Conservation (phyloP, 495 filamentous ascomycete genomes). For the Chaetomium fimeti region DNA sequence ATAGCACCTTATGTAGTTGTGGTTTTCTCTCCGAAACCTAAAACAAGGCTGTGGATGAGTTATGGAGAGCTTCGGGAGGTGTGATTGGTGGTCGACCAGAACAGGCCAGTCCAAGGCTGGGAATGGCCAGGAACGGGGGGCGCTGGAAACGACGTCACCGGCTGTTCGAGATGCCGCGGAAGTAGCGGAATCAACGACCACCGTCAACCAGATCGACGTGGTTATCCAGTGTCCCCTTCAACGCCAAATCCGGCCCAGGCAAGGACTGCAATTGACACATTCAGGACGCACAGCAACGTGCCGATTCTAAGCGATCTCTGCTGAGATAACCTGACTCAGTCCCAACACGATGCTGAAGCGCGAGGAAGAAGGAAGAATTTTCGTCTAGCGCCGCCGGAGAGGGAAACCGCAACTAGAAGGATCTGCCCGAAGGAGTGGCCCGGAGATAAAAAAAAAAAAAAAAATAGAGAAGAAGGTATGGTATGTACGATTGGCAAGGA, state of each 20-base stretch:
- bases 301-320: neutral
- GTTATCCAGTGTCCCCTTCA: conserved; percentile 5
- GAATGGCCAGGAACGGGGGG: neutral
- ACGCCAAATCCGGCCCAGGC: conserved; percentile 2
- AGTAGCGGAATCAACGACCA: neutral
- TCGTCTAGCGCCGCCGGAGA: neutral
- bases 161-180: neutral
- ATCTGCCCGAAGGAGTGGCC: neutral
- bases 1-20: neutral
- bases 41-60: neutral
- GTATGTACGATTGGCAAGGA: neutral
- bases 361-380: neutral
- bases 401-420: neutral
- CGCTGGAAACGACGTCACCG: conserved; percentile 10
- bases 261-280: conserved; percentile 16
- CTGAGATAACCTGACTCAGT: conserved; percentile 6
- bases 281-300: neutral
- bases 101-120: neutral
- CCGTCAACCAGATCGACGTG: neutral
- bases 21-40: neutral
- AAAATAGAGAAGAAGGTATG: neutral
- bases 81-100: neutral
- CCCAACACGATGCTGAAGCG: no score
- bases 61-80: neutral
- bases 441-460: conserved; percentile 4